Conservation (phyloP, 179 eudicot genomes). For the Silene vulgaris region DNA sequence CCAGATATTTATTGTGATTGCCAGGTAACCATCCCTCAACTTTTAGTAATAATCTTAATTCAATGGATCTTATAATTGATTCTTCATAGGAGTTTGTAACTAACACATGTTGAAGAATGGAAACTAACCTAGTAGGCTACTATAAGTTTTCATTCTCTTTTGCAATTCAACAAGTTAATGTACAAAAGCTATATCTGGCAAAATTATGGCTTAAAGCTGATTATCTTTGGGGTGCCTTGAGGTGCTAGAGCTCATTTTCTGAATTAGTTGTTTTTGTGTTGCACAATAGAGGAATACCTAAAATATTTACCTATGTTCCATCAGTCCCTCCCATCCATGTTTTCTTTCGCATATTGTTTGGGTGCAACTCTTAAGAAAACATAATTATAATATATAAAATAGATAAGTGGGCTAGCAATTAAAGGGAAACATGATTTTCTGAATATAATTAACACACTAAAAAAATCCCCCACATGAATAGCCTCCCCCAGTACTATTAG, state of each 20-base stretch:
- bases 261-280: neutral
- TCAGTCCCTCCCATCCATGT: no score
- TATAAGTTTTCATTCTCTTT: neutral
- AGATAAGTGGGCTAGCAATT: no score
- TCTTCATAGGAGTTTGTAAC: neutral
- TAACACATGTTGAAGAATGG: constrained; percentile 15
- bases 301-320: no score
- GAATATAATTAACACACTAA: no score
- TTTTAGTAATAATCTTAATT: neutral
- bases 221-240: neutral
- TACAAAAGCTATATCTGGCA: neutral
- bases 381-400: no score
- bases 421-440: no score
- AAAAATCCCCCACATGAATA: no score
- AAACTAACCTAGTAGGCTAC: neutral
- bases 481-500: no score
- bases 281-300: neutral
- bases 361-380: no score
- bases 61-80: constrained; percentile 8
- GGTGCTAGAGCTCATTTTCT: constrained; percentile 10
- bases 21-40: constrained; percentile 52
- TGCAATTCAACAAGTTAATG: constrained; percentile 7
- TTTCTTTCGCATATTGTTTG: no score
- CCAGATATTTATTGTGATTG: constrained; percentile 75
- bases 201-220: neutral